phyloP scores from a whole-genome alignment of 2,329 filamentous ascomycete genomes.

The Aspergillus pseudoglaucus region DNA sequence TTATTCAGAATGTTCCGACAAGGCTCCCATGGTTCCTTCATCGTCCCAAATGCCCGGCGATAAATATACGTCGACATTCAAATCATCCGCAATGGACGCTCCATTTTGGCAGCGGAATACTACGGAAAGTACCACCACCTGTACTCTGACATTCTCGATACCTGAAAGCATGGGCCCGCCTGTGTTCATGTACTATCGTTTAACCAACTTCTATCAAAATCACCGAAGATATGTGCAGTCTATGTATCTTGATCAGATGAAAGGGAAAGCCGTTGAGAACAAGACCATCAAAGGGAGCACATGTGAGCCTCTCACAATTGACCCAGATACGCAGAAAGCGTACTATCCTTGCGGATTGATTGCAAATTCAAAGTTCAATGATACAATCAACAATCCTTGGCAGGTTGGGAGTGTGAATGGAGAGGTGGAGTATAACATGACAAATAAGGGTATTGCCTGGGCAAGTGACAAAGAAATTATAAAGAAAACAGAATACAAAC shows the following conservation, averaged over 20 bases:
- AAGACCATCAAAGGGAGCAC: slow-evolving; percentile 59
- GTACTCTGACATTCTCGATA: slow-evolving; percentile 70
- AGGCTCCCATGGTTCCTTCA: slow-evolving; percentile 44
- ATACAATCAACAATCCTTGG: slow-evolving; percentile 67
- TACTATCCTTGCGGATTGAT: slow-evolving; percentile 96
- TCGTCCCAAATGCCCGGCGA: slow-evolving; percentile 33
- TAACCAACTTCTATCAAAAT: slow-evolving; percentile 99
- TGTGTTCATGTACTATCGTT: slow-evolving; percentile 87
- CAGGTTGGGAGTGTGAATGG: slow-evolving; percentile 45
- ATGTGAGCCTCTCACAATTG: slow-evolving; percentile 65
- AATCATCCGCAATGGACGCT: slow-evolving; percentile 41
- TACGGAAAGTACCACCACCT: slow-evolving; percentile 45
- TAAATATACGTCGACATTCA: slow-evolving; percentile 63
- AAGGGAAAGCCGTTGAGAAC: slow-evolving; percentile 59
- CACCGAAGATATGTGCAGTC: slow-evolving; percentile 93
- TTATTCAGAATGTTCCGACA: slow-evolving; percentile 68
- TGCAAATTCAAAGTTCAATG: slow-evolving; percentile 95
- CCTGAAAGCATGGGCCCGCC: slow-evolving; percentile 73
- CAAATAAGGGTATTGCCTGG: slow-evolving; percentile 77
- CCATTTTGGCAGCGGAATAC: slow-evolving; percentile 25
- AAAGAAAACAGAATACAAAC: slow-evolving; percentile 59
- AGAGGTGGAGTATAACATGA: slow-evolving; percentile 64
- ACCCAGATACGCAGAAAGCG: slow-evolving; percentile 51
- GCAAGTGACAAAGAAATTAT: slow-evolving; percentile 74
- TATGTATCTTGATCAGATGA: slow-evolving; percentile 75